Conservation (phyloP, 192 early-diverging fungal genomes). For the Backusella sp. region DNA sequence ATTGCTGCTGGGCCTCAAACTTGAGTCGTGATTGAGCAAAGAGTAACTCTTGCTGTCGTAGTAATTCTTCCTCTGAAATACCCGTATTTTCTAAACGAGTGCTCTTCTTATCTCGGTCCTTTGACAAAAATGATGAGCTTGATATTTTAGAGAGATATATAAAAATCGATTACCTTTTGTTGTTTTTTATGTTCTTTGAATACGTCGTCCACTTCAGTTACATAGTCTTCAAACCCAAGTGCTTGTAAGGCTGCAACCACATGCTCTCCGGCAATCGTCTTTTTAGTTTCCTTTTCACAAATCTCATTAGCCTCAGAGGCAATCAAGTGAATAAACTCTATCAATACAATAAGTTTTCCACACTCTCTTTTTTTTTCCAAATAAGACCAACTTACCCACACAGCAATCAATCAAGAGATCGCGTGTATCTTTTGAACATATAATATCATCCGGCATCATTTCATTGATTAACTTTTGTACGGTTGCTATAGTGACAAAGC, state of each 20-base stretch:
- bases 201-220: slow-evolving; percentile 83
- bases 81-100: slow-evolving; percentile 77
- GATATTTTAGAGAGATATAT: background rate
- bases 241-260: slow-evolving; percentile 85
- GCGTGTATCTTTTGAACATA: slow-evolving; percentile 93
- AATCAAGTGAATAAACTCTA: slow-evolving; percentile 95
- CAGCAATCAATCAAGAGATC: slow-evolving; percentile 97
- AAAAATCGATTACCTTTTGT: slow-evolving; percentile 59
- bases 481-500: slow-evolving; percentile 57
- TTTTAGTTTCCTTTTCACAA: slow-evolving; percentile 94
- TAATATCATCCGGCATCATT: slow-evolving; percentile 88
- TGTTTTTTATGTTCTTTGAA: slow-evolving; percentile 87
- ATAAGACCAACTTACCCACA: slow-evolving; percentile 75
- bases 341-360: background rate
- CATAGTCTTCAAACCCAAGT: slow-evolving; percentile 92
- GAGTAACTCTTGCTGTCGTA: slow-evolving; percentile 79
- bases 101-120: slow-evolving; percentile 83
- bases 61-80: slow-evolving; percentile 82
- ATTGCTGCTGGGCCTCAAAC: slow-evolving; percentile 60
- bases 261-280: slow-evolving; percentile 97
- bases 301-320: slow-evolving; percentile 94
- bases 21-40: slow-evolving; percentile 86
- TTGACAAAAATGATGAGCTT: background rate
- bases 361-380: background rate
- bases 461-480: slow-evolving; percentile 96